phyloP scores from a whole-genome alignment of 805 yeast species.

The Cyberlindnera suaveolens region DNA sequence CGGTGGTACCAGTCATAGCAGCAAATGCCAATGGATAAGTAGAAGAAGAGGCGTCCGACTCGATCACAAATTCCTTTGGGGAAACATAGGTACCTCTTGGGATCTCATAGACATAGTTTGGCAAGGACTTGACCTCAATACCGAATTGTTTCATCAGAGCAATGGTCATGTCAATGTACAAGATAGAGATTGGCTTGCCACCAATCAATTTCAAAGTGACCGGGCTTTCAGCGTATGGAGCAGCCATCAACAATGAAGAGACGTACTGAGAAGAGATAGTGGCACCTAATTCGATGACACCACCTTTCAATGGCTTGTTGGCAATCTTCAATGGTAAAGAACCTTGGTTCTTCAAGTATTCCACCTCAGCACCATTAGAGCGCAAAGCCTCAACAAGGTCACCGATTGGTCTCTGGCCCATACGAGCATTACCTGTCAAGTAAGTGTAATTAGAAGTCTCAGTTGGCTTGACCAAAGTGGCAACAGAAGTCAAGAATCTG shows the following conservation, averaged over 20 bases:
- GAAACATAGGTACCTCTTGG: slow-evolving; percentile 78
- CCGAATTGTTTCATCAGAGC: slow-evolving; percentile 93
- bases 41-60: slow-evolving; percentile 96
- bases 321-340: slow-evolving; percentile 74
- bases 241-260: slow-evolving; percentile 93
- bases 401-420: slow-evolving; percentile 97
- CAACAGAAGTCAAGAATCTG: slow-evolving; percentile 87
- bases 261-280: slow-evolving; percentile 97
- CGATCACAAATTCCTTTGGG: slow-evolving; percentile 82
- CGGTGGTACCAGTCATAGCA: slow-evolving; percentile 88
- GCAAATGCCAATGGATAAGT: slow-evolving; percentile 97
- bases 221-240: slow-evolving; percentile 88
- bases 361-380: slow-evolving; percentile 69
- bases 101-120: slow-evolving; percentile 81
- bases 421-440: slow-evolving; percentile 90
- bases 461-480: slow-evolving; percentile 64
- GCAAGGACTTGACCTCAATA: slow-evolving; percentile 66
- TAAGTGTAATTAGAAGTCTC: slow-evolving; percentile 40
- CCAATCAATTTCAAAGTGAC: slow-evolving; percentile 87
- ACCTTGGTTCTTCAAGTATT: slow-evolving; percentile 69
- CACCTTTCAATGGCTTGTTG: slow-evolving; percentile 81
- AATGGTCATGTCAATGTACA: slow-evolving; percentile 96
- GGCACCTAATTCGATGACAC: slow-evolving; percentile 88
- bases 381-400: slow-evolving; percentile 90
- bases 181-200: slow-evolving; percentile 93